Evolutionary conservation across 2,329 filamentous ascomycete genomes (phyloP).

Genomic region (Fusarium austroafricanum): DNA sequence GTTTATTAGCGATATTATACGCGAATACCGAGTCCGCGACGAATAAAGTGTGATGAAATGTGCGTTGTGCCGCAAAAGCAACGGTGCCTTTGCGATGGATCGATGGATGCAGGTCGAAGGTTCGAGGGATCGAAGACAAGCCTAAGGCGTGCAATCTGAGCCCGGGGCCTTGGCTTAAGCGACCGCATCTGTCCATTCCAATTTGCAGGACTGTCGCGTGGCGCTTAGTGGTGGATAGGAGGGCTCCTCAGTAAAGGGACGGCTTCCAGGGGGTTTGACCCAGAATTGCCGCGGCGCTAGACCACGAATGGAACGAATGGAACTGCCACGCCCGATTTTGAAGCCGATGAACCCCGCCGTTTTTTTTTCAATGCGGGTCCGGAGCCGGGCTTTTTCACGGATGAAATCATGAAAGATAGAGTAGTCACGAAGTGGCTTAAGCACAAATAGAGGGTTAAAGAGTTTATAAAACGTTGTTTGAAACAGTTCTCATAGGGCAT

Average conservation of each 20-base stretch:
- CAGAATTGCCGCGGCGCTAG: conserved; percentile 39
- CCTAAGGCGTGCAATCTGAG: conserved; percentile 24
- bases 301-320: conserved; percentile 21
- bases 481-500: neutral
- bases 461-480: neutral
- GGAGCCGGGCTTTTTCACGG: conserved; percentile 19
- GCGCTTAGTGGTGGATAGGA: conserved; percentile 31
- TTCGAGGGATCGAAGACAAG: conserved; percentile 33
- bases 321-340: conserved; percentile 27
- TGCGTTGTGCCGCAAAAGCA: conserved; percentile 25
- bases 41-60: conserved; percentile 12
- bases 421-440: neutral
- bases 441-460: neutral
- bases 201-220: conserved; percentile 21
- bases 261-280: conserved; percentile 11
- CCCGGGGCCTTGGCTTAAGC: conserved; percentile 20
- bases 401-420: conserved; percentile 35
- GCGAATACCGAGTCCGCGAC: conserved; percentile 1
- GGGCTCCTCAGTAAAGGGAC: conserved; percentile 3
- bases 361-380: conserved; percentile 31
- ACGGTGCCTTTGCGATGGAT: conserved; percentile 25
- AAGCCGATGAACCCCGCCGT: conserved; percentile 20
- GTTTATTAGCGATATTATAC: conserved; percentile 10
- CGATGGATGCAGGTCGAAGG: conserved; percentile 35
- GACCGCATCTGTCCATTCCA: conserved; percentile 1